These are phyloP conservation scores for Xerocomellus amylosporus DNA, from an alignment of 768 basidiomycete genomes.

Conservation along the genomic window DNA sequence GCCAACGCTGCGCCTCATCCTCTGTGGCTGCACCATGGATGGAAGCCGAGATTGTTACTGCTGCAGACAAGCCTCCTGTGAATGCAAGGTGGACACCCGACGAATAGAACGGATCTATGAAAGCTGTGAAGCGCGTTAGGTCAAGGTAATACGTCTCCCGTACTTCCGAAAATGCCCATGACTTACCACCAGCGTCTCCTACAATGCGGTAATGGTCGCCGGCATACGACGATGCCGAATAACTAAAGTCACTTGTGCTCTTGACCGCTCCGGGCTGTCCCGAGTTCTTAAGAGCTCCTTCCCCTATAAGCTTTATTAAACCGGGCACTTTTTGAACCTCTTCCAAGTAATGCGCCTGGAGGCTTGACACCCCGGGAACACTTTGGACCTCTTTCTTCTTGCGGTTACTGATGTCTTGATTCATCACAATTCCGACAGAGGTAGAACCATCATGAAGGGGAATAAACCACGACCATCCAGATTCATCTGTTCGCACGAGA, in stretches of 20 bases:
- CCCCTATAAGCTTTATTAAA: too few relatives aligned
- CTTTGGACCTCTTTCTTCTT: constrained; percentile 17
- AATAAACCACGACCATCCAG: constrained; percentile 59
- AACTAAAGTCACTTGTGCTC: constrained; percentile 57
- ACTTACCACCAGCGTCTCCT: constrained; percentile 45
- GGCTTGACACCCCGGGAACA: neutral
- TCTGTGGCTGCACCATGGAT: constrained; percentile 9
- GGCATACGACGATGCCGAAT: constrained; percentile 53
- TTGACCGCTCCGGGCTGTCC: constrained; percentile 9
- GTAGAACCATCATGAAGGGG: constrained; percentile 48
- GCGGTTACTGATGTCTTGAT: constrained; percentile 32
- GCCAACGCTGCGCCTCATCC: constrained; percentile 8
- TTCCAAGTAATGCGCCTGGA: constrained; percentile 5
- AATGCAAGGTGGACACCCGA: constrained; percentile 13
- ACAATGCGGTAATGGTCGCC: constrained; percentile 52
- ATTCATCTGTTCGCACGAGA: constrained; percentile 37
- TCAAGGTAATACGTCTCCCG: too few relatives aligned
- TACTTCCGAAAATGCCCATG: too few relatives aligned
- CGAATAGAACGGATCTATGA: constrained; percentile 16
- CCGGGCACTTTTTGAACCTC: constrained; percentile 3
- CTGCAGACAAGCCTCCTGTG: constrained; percentile 8
- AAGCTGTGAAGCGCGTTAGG: neutral
- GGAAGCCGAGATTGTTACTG: constrained; percentile 11
- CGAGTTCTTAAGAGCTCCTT: too few relatives aligned
- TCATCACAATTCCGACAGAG: constrained; percentile 54